phyloP scores from a whole-genome alignment of 2,329 filamentous ascomycete genomes.

The Aspergillus sojae region DNA sequence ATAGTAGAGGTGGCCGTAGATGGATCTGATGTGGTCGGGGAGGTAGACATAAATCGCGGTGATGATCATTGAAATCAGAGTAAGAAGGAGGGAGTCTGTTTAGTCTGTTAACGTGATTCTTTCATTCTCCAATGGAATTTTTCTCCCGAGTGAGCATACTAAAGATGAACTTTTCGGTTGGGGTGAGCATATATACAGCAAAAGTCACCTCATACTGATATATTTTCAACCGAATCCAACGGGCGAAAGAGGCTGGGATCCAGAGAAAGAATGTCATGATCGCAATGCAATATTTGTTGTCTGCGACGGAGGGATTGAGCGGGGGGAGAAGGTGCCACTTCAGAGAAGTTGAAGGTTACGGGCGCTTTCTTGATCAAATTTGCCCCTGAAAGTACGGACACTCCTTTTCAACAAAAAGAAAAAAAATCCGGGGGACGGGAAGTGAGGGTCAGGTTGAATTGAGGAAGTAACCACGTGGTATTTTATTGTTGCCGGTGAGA shows the following conservation, averaged over 20 bases:
- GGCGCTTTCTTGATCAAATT: neutral
- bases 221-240: slow-evolving; percentile 91
- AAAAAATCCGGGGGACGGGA: neutral
- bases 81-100: slow-evolving; percentile 86
- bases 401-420: neutral
- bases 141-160: slow-evolving; percentile 62
- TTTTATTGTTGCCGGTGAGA: neutral
- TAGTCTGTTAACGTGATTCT: slow-evolving; percentile 3
- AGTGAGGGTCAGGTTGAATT: neutral
- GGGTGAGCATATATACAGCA: slow-evolving; percentile 94
- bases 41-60: slow-evolving; percentile 91
- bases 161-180: slow-evolving; percentile 94
- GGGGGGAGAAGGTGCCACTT: neutral
- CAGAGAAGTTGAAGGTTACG: neutral
- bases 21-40: slow-evolving; percentile 82
- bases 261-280: slow-evolving; percentile 35
- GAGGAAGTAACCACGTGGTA: slow-evolving; percentile 1
- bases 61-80: slow-evolving; percentile 81
- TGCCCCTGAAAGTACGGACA: slow-evolving; percentile 3
- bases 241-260: slow-evolving; percentile 60
- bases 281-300: neutral
- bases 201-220: slow-evolving; percentile 99
- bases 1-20: slow-evolving; percentile 86
- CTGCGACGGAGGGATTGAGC: slow-evolving; percentile 8
- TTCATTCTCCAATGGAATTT: neutral